Base-by-base conservation (phyloP, 164 flowering plant species). In the Umbellularia californica region DNA sequence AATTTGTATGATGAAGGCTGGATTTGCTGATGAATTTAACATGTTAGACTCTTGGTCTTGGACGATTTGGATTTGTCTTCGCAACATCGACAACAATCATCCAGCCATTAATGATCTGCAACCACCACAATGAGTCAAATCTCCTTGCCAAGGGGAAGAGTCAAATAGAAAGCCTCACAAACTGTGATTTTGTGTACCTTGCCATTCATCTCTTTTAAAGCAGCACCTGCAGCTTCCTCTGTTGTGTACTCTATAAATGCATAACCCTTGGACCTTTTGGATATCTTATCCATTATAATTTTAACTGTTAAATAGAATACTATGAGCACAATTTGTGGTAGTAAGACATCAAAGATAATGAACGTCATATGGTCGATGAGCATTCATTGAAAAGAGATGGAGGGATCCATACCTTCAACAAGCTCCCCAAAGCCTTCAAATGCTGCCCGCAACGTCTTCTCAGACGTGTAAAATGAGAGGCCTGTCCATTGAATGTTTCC, bases 11-110 rank as follows among this genome's bases (percentile, higher is more conserved):
- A 2, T 22, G 35, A 6, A 51, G 6, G 41, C 68, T 72, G 66
- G 5, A 50, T 28, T 35, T n/a, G 33, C 19, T 23, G 22, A 13
- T 24, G 19, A 23, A n/a, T 12, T 28, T 20, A 6, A 22, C 20
- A 50, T 33, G n/a, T 65, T 58, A 67, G 64, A 74, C 50, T 17
- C 65, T 68, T 67, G 65, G 65, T 77, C 83, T 82, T 15, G 83
- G 81, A 2, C 79, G 88, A 51, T 77, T 88, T 2, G 96, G 92
- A 79, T 77, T 91, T 58, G 58, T 82, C 85, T 87, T 90, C 19
- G 99, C 99, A 79, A 91, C 97, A 83, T 92, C 96, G 52, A 93
- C 99, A 72, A 88, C 91, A 75, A 93, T 95, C 97, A 91, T 91
- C 80, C 80, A 93, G 25, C 99, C 98, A 81, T 93, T 95, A 28